Conservation (phyloP, 495 filamentous ascomycete species). For the Tuber aestivum region DNA sequence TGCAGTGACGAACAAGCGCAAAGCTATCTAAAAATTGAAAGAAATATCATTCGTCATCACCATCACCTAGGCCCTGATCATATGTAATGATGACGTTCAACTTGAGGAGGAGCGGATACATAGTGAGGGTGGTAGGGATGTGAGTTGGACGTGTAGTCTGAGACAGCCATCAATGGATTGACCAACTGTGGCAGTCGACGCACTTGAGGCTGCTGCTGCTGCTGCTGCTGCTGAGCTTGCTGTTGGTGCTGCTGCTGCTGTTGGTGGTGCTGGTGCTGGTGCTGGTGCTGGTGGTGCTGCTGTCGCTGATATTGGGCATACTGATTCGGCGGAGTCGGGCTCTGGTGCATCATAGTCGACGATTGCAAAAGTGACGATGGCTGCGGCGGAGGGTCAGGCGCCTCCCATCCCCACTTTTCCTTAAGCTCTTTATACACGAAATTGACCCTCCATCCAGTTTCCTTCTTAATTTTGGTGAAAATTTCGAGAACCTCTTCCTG, state of each 20-base stretch:
- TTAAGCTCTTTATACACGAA: slow-evolving; percentile 64
- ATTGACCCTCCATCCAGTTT: slow-evolving; percentile 71
- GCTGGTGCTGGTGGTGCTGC: slow-evolving; percentile 31
- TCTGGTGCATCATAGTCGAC: slow-evolving; percentile 31
- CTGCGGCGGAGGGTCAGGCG: slow-evolving; percentile 40
- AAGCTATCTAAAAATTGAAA: slow-evolving; percentile 5
- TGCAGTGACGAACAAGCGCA: slow-evolving; percentile 5
- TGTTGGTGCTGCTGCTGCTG: slow-evolving; percentile 2
- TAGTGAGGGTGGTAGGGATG: slow-evolving; percentile 40
- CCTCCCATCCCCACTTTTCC: slow-evolving; percentile 71
- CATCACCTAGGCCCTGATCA: slow-evolving; percentile 4
- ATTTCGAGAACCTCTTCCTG: slow-evolving; percentile 80
- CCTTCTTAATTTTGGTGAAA: slow-evolving; percentile 64
- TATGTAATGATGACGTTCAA: slow-evolving; percentile 35
- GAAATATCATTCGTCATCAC: background rate
- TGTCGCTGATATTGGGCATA: slow-evolving; percentile 35
- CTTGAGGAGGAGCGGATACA: slow-evolving; percentile 32
- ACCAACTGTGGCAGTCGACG: slow-evolving; percentile 27
- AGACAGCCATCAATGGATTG: slow-evolving; percentile 37
- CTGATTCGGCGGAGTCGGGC: slow-evolving; percentile 27
- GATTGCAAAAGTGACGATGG: slow-evolving; percentile 35
- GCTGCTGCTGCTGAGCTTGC: slow-evolving; percentile 10
- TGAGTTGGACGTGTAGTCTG: slow-evolving; percentile 32
- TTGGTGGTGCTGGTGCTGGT: slow-evolving; percentile 6
- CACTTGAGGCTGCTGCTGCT: slow-evolving; percentile 33